phyloP scores from a whole-genome alignment of 495 filamentous ascomycete genomes.

The Tuber indicum region DNA sequence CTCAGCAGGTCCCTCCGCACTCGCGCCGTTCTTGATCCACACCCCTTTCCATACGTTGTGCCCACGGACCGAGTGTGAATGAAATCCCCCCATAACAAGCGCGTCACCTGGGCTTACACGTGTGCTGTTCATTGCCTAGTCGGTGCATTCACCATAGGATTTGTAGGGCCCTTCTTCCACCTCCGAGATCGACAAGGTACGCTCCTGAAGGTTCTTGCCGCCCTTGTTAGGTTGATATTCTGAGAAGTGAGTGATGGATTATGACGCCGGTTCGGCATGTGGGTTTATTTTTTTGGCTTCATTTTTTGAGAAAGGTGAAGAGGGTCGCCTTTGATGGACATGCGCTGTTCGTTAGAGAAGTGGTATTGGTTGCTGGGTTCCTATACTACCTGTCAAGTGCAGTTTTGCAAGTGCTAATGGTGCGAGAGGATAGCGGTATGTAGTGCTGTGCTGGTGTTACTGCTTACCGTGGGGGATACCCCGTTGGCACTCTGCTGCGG shows the following conservation, averaged over 20 bases:
- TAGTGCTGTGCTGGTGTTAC: slow-evolving; percentile 44
- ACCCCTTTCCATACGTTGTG: not conserved
- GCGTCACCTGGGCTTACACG: too few species aligned
- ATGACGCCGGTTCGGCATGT: not conserved
- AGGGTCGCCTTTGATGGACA: slow-evolving; percentile 53
- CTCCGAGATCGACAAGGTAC: slow-evolving; percentile 16
- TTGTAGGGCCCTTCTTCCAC: slow-evolving; percentile 12
- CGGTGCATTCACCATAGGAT: too few species aligned
- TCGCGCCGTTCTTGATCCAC: not conserved
- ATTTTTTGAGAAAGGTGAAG: slow-evolving; percentile 43
- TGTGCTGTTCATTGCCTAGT: too few species aligned
- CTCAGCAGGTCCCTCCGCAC: not conserved
- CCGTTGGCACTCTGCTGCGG: too few species aligned
- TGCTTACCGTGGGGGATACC: too few species aligned
- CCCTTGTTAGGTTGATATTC: slow-evolving; percentile 24
- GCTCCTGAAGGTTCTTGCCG: slow-evolving; percentile 21
- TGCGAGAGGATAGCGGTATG: slow-evolving; percentile 50
- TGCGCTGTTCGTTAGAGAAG: slow-evolving; percentile 42
- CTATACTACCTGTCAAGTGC: not conserved
- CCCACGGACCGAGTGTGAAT: not conserved
- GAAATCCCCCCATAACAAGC: not conserved
- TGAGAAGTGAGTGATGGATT: not conserved
- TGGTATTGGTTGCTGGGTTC: slow-evolving; percentile 47
- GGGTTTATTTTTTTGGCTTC: slow-evolving; percentile 17
- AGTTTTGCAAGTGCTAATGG: slow-evolving; percentile 14